Evolutionary conservation across 148 eudicot species (phyloP).

Genomic region (Nyssa sinensis): DNA sequence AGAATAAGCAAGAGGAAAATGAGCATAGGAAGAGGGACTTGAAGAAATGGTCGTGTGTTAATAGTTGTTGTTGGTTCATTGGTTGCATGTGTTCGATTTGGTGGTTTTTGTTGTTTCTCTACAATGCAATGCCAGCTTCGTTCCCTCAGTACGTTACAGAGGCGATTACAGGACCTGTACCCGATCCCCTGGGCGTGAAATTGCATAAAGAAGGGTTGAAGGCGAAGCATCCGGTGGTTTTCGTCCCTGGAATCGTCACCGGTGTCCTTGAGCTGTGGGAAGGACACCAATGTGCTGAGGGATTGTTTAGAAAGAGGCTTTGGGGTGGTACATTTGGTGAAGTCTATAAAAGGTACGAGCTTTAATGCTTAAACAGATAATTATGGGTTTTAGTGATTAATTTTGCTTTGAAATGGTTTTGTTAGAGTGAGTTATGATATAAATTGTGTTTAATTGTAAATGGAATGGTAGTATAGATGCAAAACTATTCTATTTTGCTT

Average conservation of each 20-base stretch:
- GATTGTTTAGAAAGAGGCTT: conserved; percentile 87
- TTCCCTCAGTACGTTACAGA: conserved; percentile 89
- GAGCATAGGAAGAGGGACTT: background rate
- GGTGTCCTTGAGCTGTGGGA: conserved; percentile 96
- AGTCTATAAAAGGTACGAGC: conserved; percentile 70
- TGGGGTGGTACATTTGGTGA: conserved; percentile 99
- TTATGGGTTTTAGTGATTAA: background rate
- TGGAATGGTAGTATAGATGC: background rate
- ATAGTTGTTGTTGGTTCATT: conserved; percentile 79
- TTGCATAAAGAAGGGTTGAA: conserved; percentile 65
- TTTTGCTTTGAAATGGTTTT: background rate
- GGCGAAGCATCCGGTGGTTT: conserved; percentile 85
- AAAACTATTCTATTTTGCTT: conserved; percentile 6
- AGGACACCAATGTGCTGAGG: conserved; percentile 93
- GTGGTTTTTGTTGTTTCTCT: conserved; percentile 73
- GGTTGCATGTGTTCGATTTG: conserved; percentile 69
- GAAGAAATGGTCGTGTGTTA: conserved; percentile 57
- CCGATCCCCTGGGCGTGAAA: conserved; percentile 87
- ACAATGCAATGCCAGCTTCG: conserved; percentile 84
- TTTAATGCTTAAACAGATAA: background rate
- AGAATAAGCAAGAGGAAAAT: background rate
- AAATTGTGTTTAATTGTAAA: background rate
- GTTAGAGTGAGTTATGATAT: background rate
- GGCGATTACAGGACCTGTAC: conserved; percentile 77
- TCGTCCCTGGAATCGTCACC: conserved; percentile 94